These are phyloP conservation scores for Cercospora sesami DNA, from an alignment of 2,329 filamentous ascomycete genomes.

Conservation along the genomic window DNA sequence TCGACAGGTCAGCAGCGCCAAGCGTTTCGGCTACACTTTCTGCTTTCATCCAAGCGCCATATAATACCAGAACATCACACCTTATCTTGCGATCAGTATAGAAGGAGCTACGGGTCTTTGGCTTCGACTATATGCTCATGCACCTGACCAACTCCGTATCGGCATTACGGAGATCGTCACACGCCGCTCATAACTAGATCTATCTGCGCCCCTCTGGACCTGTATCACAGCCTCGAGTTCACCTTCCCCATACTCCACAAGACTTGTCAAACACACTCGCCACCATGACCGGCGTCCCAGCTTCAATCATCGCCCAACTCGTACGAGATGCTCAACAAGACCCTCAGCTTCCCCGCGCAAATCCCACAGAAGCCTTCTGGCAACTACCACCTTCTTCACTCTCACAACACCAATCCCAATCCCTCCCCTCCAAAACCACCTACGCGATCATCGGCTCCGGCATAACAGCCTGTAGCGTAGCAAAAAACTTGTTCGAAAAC, in stretches of 20 bases:
- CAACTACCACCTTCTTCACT: conserved; percentile 17
- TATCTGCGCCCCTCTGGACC: neutral
- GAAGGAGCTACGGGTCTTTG: neutral
- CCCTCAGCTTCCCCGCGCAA: conserved; percentile 19
- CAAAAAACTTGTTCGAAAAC: conserved; percentile 20
- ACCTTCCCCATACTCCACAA: neutral
- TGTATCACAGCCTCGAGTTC: neutral
- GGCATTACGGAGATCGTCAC: neutral
- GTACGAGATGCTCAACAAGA: conserved; percentile 21
- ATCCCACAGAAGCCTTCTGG: conserved; percentile 28
- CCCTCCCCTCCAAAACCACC: conserved; percentile 16
- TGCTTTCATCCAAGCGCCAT: neutral
- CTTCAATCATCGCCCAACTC: conserved; percentile 16
- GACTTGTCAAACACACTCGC: neutral
- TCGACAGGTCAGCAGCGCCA: neutral
- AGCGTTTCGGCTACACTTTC: conserved; percentile 5
- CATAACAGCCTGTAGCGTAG: conserved; percentile 26
- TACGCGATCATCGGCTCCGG: conserved; percentile 29
- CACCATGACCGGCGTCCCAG: conserved; percentile 11
- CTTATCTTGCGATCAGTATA: neutral
- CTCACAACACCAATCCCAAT: conserved; percentile 13
- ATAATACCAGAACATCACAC: neutral
- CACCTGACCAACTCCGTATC: neutral
- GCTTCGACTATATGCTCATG: neutral
- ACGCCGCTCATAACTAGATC: neutral